A percentile compares a stretch with the other conserved stretches of the same genome.
These are phyloP conservation scores for Arabidopsis hybrid DNA, from an alignment of 441 rosid species.

Conservation along the genomic window DNA sequence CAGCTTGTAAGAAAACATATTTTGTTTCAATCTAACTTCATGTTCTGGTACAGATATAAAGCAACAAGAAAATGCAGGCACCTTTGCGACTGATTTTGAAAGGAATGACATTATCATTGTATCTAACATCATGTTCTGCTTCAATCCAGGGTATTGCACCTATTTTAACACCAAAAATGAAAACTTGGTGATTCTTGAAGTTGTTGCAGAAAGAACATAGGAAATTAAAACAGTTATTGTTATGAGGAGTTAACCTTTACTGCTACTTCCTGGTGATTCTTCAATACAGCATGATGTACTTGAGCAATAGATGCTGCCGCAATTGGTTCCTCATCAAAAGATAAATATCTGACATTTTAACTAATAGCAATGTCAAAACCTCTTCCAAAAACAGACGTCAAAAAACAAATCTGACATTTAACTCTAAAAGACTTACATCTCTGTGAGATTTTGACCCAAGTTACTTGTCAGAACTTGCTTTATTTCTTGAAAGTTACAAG, in stretches of 20 bases:
- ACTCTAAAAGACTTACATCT: conserved; percentile 55
- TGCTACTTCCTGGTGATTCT: conserved; percentile 77
- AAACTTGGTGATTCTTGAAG: neutral
- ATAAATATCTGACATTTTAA: conserved; percentile 63
- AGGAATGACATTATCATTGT: conserved; percentile 75
- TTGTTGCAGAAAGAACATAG: neutral
- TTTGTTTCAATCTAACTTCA: too few species aligned
- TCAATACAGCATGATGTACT: conserved; percentile 82
- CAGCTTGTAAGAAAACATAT: conserved; percentile 16
- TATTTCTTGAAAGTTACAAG: conserved; percentile 72
- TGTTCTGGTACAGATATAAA: conserved; percentile 3
- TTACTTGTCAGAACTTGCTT: conserved; percentile 63
- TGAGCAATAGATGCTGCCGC: conserved; percentile 99
- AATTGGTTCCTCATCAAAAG: conserved; percentile 84
- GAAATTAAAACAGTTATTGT: neutral
- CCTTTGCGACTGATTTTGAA: conserved; percentile 74
- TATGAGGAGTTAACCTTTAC: conserved; percentile 63
- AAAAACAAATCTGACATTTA: neutral
- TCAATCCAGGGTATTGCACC: conserved; percentile 93
- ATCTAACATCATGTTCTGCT: conserved; percentile 77
- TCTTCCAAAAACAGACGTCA: neutral
- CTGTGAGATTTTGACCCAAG: conserved; percentile 64
- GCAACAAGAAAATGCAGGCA: conserved; percentile 33
- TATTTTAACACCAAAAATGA: conserved; percentile 40
- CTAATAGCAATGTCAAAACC: conserved; percentile 23